Evolutionary conservation across 2,329 filamentous ascomycete species (phyloP), one percentile per base, ranked within the genome.

Genomic region (Pezicula neosporulosa): DNA sequence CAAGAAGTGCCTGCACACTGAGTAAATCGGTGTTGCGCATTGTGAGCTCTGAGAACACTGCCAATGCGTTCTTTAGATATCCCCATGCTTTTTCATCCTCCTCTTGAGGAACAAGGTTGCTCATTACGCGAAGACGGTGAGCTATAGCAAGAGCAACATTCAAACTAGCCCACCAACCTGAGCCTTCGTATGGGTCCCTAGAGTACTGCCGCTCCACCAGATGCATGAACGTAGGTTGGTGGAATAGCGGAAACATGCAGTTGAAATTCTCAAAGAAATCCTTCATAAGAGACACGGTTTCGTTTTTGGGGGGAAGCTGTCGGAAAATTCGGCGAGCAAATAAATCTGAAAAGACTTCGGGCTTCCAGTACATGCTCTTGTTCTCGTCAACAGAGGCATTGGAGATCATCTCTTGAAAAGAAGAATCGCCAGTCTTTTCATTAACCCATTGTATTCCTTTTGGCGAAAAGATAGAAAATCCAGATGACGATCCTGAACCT

Each of bases 221-320:
- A 66, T 97, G 92, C 90, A 97, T 97, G 66, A 99, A 99, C 0
- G 94, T 97, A 1, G 93, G 92, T 68, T 97, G 92, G 69, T 99
- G 94, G 65, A 96, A 99, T 4, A 99, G 77, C 6, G 94, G 94
- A 66, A 97, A 96, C 82, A 97, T 93, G 82, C 90, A 94, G 74
- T 99, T 99, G 78, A 99, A 97, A 71, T 97, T 97, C 64, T 96
- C 90, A 60, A 99, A 99, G 65, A 87, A 99, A 69, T 99, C 94
- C 69, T 88, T 90, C 54, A 97, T 82, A 36, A 97, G 74, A 1
- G 90, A 95, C 55, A 95, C 70, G 1, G 91, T 90, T 71, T 97
- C 92, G n/a, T 85, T 78, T 69, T 95, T 95, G 1, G 89, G 77
- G 3, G 94, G 94, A 30, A 97, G 71, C 15, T 85, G 86, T 54